Conservation (phyloP, 192 early-diverging fungal species). For the Jimgerdemannia lactiflua region DNA sequence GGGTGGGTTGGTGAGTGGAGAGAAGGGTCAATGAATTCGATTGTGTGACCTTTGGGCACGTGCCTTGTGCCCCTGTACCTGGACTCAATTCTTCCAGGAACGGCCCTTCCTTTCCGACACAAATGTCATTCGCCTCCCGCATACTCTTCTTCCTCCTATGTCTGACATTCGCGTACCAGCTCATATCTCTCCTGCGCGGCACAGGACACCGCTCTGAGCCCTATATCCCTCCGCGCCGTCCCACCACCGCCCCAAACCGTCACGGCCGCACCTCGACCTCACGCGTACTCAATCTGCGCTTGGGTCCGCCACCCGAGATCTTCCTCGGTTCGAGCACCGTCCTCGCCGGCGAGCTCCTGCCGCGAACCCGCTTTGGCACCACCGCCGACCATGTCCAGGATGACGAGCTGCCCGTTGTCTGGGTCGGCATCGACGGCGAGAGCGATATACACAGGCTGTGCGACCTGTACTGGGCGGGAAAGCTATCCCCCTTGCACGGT, state of each 20-base stretch:
- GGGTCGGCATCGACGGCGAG: slow-evolving; percentile 15
- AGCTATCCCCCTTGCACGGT: background rate
- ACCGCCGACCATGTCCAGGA: background rate
- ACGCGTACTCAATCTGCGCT: background rate
- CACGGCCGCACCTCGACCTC: background rate
- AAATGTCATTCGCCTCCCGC: no score
- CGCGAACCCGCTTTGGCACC: background rate
- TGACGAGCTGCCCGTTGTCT: background rate
- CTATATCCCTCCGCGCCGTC: background rate
- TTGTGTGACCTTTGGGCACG: no score
- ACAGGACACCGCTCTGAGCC: background rate
- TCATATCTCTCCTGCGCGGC: background rate
- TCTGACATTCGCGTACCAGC: background rate
- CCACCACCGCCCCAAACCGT: background rate
- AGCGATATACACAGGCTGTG: slow-evolving; percentile 7
- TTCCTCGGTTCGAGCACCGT: background rate
- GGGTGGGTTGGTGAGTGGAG: no score
- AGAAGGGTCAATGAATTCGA: no score
- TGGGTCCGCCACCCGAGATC: background rate
- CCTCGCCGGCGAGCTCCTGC: background rate
- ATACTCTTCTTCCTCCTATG: background rate
- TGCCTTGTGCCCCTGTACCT: no score
- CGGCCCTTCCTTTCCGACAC: no score
- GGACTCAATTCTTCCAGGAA: no score
- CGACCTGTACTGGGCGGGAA: slow-evolving; percentile 13